These are phyloP conservation scores for Viola odorata DNA, from an alignment of 345 rosid genomes.

Conservation along the genomic window DNA sequence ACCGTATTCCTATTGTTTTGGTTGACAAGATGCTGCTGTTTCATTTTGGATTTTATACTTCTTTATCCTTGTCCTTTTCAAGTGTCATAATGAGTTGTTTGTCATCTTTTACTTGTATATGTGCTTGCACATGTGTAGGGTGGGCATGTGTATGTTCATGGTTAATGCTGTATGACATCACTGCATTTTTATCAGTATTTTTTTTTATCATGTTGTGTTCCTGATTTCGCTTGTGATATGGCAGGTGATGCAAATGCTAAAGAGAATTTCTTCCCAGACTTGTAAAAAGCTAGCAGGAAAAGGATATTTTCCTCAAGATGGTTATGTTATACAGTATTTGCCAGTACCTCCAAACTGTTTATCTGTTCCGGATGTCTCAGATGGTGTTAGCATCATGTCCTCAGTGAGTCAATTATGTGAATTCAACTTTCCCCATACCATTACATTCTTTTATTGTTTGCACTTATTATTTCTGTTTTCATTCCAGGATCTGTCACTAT, in stretches of 20 bases:
- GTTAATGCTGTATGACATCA: no score
- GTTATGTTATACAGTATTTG: conserved; percentile 61
- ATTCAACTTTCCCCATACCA: background rate
- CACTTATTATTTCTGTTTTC: conserved; percentile 12
- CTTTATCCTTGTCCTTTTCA: no score
- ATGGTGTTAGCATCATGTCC: conserved; percentile 76
- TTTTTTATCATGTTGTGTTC: no score
- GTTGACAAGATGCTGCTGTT: background rate
- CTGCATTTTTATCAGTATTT: no score
- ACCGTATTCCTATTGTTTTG: no score
- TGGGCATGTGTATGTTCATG: no score
- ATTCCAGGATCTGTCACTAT: conserved; percentile 69
- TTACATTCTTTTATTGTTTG: background rate
- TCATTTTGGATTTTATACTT: no score
- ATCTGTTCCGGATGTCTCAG: conserved; percentile 83
- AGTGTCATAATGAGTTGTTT: no score
- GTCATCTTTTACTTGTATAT: background rate
- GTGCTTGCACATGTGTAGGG: background rate
- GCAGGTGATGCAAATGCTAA: conserved; percentile 80
- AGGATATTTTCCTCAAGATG: conserved; percentile 91
- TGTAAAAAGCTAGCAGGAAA: conserved; percentile 65
- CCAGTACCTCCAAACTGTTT: conserved; percentile 97
- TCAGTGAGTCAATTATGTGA: conserved; percentile 48
- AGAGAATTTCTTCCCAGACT: conserved; percentile 58
- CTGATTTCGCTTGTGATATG: no score